phyloP scores from a whole-genome alignment of 768 basidiomycete species.

The Agrocybe chaxingu region DNA sequence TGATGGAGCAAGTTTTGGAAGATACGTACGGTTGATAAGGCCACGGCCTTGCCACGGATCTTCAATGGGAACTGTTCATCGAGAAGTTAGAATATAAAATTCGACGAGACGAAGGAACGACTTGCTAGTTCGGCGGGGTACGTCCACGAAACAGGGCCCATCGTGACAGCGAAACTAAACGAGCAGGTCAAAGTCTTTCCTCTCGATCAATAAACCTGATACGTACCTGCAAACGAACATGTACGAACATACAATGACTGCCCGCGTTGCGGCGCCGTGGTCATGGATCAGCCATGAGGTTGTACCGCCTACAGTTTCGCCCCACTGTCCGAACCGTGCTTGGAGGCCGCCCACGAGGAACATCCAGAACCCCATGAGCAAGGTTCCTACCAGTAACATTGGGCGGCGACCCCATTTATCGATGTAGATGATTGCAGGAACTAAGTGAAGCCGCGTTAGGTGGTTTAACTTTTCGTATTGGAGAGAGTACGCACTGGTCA shows the following conservation, averaged over 20 bases:
- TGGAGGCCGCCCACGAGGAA: constrained; percentile 77
- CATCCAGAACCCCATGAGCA: constrained; percentile 74
- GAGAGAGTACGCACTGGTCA: constrained; percentile 38
- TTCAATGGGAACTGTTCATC: constrained; percentile 49
- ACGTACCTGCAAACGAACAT: constrained; percentile 61
- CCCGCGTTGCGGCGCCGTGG: constrained; percentile 57
- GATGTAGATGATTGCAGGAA: constrained; percentile 59
- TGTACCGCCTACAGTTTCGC: constrained; percentile 27
- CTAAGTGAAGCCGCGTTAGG: constrained; percentile 26
- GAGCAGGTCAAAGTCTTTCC: background rate
- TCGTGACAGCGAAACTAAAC: constrained; percentile 59
- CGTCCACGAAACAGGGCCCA: constrained; percentile 76
- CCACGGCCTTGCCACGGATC: constrained; percentile 58
- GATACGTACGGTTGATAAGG: constrained; percentile 43
- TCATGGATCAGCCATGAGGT: constrained; percentile 51
- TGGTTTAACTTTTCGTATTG: constrained; percentile 34
- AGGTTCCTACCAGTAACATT: constrained; percentile 62
- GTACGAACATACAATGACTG: constrained; percentile 75
- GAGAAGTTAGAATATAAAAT: background rate
- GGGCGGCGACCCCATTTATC: constrained; percentile 80
- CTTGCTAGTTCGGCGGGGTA: constrained; percentile 65
- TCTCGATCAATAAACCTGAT: background rate
- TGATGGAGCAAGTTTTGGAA: background rate
- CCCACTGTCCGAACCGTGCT: constrained; percentile 65
- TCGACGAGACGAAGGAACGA: background rate